phyloP scores from a whole-genome alignment of 2,329 filamentous ascomycete species.

The Lizonia empirigonia region DNA sequence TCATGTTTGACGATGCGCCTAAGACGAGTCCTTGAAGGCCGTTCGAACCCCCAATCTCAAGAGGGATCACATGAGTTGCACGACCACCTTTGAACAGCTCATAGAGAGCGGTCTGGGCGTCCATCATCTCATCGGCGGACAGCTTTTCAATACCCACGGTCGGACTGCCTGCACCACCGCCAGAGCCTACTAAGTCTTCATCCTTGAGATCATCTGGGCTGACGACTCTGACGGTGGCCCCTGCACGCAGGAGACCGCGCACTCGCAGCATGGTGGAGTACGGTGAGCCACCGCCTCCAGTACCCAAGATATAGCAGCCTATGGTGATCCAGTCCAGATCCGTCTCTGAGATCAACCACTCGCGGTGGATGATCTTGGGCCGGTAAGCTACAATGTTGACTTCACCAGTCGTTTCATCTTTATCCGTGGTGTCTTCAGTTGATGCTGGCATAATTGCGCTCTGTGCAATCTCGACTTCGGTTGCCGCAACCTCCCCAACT shows the following conservation, averaged over 20 bases:
- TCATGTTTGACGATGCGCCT: slow-evolving; percentile 47
- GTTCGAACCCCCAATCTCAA: slow-evolving; percentile 58
- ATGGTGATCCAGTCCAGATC: slow-evolving; percentile 55
- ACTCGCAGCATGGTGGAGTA: slow-evolving; percentile 53
- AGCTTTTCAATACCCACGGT: slow-evolving; percentile 53
- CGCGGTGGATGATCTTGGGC: slow-evolving; percentile 46
- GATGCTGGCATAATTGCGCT: slow-evolving; percentile 21
- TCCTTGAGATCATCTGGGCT: slow-evolving; percentile 53
- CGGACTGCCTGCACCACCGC: slow-evolving; percentile 53
- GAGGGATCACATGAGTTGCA: slow-evolving; percentile 46
- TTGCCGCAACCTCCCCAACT: slow-evolving; percentile 22
- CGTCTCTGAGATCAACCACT: slow-evolving; percentile 55
- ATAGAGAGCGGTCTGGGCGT: slow-evolving; percentile 46
- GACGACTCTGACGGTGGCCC: slow-evolving; percentile 50
- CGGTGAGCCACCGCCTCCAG: slow-evolving; percentile 56
- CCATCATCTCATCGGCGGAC: slow-evolving; percentile 51
- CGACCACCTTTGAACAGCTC: slow-evolving; percentile 38
- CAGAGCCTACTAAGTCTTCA: slow-evolving; percentile 53
- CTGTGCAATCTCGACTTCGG: slow-evolving; percentile 5
- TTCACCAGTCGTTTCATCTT: slow-evolving; percentile 25
- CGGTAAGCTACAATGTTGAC: slow-evolving; percentile 47
- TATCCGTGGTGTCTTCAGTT: slow-evolving; percentile 19
- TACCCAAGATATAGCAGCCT: slow-evolving; percentile 57
- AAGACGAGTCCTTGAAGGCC: slow-evolving; percentile 50
- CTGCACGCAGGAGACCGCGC: slow-evolving; percentile 48